A percentile compares a stretch with the other conserved stretches of the same genome.
phyloP scores from a whole-genome alignment of 495 filamentous ascomycete genomes.

The Lasiosphaeris hirsuta region DNA sequence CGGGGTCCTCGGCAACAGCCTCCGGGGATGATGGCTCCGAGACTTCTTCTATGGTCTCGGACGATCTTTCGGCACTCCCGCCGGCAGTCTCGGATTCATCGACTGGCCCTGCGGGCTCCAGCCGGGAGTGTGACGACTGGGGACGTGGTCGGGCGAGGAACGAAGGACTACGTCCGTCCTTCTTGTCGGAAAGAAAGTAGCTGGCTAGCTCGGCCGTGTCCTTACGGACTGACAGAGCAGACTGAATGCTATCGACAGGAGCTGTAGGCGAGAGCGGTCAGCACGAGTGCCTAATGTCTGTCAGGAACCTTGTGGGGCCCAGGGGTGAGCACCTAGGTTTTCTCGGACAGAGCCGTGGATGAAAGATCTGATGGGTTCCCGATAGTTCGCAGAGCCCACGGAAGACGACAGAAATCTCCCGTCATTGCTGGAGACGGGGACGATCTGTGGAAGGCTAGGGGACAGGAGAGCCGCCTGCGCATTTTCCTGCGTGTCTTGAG shows the following conservation, averaged over 20 bases:
- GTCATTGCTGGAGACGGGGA: conserved; percentile 23
- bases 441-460: conserved; percentile 13
- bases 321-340: conserved; percentile 51
- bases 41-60: conserved; percentile 55
- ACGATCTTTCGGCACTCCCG: conserved; percentile 9
- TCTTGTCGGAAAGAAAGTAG: conserved; percentile 70
- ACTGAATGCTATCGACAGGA: conserved; percentile 62
- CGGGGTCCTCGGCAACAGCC: conserved; percentile 25
- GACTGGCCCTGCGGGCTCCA: conserved; percentile 21
- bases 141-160: conserved; percentile 40
- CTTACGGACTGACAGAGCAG: conserved; percentile 76
- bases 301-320: conserved; percentile 16
- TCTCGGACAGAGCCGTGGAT: conserved; percentile 70
- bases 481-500: conserved; percentile 31
- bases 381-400: conserved; percentile 41
- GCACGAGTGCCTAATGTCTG: background rate
- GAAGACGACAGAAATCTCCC: conserved; percentile 37
- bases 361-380: conserved; percentile 74
- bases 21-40: conserved; percentile 58
- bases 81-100: conserved; percentile 14
- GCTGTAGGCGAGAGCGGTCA: conserved; percentile 20
- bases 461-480: conserved; percentile 14
- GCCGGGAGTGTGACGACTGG: conserved; percentile 24
- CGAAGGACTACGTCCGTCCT: conserved; percentile 37
- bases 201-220: conserved; percentile 88